Percentiles rank a stretch among this genome's conserved stretches.
phyloP scores from a whole-genome alignment of 495 filamentous ascomycete species.

The Penicillium coffeae region DNA sequence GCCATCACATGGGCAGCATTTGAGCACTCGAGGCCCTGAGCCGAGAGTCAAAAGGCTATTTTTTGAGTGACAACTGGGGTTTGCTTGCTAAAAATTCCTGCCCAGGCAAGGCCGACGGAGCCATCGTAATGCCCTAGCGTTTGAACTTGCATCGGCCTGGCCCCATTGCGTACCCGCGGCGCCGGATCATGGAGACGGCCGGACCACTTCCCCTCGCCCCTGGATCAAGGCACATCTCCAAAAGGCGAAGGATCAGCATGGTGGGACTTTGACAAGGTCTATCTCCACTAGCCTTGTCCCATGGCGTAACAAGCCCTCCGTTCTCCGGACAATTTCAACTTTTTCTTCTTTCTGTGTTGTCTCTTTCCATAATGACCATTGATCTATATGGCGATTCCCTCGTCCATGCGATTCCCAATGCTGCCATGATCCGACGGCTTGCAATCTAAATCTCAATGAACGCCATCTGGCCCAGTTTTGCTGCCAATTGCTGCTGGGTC shows the following conservation, averaged over 20 bases:
- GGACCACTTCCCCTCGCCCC: conserved; percentile 20
- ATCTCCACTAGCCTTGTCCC: conserved; percentile 7
- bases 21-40: background rate
- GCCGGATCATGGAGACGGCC: conserved; percentile 22
- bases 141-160: conserved; percentile 18
- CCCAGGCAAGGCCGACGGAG: conserved; percentile 9
- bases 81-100: conserved; percentile 13
- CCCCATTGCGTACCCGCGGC: conserved; percentile 14
- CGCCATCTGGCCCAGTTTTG: conserved; percentile 16
- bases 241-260: conserved; percentile 22
- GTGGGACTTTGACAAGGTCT: conserved; percentile 11
- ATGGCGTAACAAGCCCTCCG: background rate
- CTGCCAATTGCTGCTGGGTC: conserved; percentile 13
- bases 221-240: conserved; percentile 21
- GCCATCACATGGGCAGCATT: too few relatives aligned
- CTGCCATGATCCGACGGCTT: conserved; percentile 18
- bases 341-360: conserved; percentile 9
- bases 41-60: background rate
- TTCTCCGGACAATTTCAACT: background rate
- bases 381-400: conserved; percentile 15
- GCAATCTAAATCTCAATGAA: conserved; percentile 10
- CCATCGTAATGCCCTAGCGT: conserved; percentile 28
- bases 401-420: conserved; percentile 6
- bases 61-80: conserved; percentile 12
- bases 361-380: conserved; percentile 4